Evolutionary conservation across 306 rosid genomes (phyloP).

Genomic region (Ziziphus jujuba): DNA sequence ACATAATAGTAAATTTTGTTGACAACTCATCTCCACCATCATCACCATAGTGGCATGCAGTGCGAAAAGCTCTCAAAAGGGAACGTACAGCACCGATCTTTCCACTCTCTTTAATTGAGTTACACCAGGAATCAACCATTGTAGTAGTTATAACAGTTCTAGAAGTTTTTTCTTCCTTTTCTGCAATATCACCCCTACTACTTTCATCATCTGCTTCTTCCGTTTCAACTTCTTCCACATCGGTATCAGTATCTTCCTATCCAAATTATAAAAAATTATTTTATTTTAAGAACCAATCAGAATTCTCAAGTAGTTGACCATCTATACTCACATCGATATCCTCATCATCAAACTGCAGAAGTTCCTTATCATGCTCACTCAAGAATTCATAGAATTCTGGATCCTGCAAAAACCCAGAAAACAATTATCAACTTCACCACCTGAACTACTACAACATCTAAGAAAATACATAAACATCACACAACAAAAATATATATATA

Average conservation of each 20-base stretch:
- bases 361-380: constrained; percentile 74
- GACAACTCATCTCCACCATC: constrained; percentile 57
- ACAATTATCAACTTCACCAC: constrained; percentile 26
- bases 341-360: constrained; percentile 73
- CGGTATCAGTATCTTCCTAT: constrained; percentile 61
- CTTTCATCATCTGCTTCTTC: constrained; percentile 31
- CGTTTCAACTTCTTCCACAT: constrained; percentile 49
- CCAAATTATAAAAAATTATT: constrained; percentile 22
- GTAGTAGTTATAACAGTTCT: constrained; percentile 59
- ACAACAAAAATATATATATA: neutral
- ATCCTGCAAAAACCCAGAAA: constrained; percentile 49
- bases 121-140: constrained; percentile 84
- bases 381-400: constrained; percentile 79
- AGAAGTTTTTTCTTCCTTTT: constrained; percentile 40
- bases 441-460: neutral
- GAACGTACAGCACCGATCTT: constrained; percentile 67
- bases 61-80: constrained; percentile 72
- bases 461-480: neutral
- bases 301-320: neutral
- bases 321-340: constrained; percentile 58
- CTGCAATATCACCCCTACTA: constrained; percentile 27
- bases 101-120: constrained; percentile 52
- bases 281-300: neutral
- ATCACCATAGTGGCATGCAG: constrained; percentile 96
- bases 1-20: constrained; percentile 63